phyloP scores from a whole-genome alignment of 805 yeast species.

The Brettanomyces bruxellensis region DNA sequence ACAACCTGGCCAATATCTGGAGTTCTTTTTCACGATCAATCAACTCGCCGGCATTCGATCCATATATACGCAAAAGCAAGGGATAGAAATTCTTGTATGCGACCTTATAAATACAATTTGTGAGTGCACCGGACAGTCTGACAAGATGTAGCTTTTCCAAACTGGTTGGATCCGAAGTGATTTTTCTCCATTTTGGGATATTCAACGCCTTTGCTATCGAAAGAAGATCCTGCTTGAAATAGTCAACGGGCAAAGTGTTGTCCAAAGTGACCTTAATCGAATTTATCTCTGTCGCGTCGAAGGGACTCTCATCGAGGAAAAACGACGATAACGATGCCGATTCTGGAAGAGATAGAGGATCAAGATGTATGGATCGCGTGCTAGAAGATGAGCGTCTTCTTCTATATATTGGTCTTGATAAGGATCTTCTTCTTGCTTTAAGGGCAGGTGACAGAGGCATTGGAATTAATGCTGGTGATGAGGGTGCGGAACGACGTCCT shows the following conservation, averaged over 20 bases:
- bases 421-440: conserved; percentile 11
- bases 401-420: conserved; percentile 9
- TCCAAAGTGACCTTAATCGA: conserved; percentile 53
- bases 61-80: conserved; percentile 74
- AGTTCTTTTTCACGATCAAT: conserved; percentile 84
- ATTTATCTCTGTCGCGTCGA: conserved; percentile 9
- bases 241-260: conserved; percentile 71
- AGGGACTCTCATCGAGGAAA: conserved; percentile 3
- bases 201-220: conserved; percentile 52
- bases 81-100: conserved; percentile 37
- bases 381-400: conserved; percentile 9
- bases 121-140: conserved; percentile 86
- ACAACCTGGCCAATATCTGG: conserved; percentile 59
- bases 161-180: conserved; percentile 25
- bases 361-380: conserved; percentile 11
- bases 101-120: conserved; percentile 79
- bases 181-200: conserved; percentile 73
- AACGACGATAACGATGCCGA: background rate
- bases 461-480: conserved; percentile 4
- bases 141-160: conserved; percentile 40
- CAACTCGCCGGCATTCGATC: conserved; percentile 75
- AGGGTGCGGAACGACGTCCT: conserved; percentile 17
- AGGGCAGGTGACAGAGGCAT: conserved; percentile 1
- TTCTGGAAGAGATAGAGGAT: conserved; percentile 2
- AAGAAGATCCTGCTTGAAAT: conserved; percentile 73